phyloP scores from a whole-genome alignment of 139 green algal species.

The Auxenochlorella protothecoides region DNA sequence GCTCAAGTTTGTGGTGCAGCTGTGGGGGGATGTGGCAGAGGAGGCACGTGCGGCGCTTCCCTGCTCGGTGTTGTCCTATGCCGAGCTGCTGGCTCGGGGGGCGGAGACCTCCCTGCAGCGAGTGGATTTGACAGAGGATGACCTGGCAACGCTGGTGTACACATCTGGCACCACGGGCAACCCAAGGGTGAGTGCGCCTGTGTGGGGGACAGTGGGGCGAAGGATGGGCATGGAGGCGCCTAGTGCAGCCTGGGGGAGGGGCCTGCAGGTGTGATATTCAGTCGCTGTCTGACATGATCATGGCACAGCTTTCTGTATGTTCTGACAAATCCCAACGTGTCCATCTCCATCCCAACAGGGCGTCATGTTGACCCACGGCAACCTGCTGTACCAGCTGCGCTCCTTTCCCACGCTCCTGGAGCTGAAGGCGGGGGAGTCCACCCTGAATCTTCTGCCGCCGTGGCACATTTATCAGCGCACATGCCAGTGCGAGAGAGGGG shows the following conservation, averaged over 20 bases:
- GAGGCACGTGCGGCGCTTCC: constrained; percentile 1
- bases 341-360: constrained; percentile 42
- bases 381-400: constrained; percentile 77
- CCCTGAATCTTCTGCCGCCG: constrained; percentile 76
- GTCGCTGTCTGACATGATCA: not conserved
- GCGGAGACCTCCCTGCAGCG: constrained; percentile 1
- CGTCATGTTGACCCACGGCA: constrained; percentile 69
- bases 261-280: not conserved
- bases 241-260: too few relatives aligned
- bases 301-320: too few relatives aligned
- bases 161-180: constrained; percentile 61
- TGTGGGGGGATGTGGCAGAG: constrained; percentile 54
- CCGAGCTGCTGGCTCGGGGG: constrained; percentile 35
- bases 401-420: constrained; percentile 41
- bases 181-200: constrained; percentile 35
- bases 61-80: constrained; percentile 41
- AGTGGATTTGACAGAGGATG: not conserved
- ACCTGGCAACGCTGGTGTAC: constrained; percentile 70
- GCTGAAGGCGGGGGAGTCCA: constrained; percentile 32
- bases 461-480: constrained; percentile 79
- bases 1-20: constrained; percentile 50
- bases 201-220: not conserved
- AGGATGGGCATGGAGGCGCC: too few relatives aligned
- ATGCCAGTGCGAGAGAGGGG: not conserved
- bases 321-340: too few relatives aligned